Conservation (phyloP, 352 stramenopile species). For the Pythium diclinum region DNA sequence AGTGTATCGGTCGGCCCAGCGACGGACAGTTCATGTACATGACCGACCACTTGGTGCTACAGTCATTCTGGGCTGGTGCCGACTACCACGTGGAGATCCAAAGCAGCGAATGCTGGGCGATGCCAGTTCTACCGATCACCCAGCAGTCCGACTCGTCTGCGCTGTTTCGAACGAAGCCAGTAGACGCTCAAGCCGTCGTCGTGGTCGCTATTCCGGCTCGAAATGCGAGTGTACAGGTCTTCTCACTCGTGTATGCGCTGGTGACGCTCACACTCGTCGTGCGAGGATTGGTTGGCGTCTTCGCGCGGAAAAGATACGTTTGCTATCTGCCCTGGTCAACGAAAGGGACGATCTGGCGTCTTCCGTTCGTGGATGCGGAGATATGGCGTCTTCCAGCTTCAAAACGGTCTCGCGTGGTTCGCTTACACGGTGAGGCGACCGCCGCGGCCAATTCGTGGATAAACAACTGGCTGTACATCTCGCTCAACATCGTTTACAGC, state of each 20-base stretch:
- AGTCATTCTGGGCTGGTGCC: conserved; percentile 20
- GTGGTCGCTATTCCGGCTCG: conserved; percentile 1
- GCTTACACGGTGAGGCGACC: conserved; percentile 44
- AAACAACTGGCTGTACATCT: conserved; percentile 63
- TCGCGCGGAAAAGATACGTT: neutral
- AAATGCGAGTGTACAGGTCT: conserved; percentile 19
- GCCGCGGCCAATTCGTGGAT: conserved; percentile 59
- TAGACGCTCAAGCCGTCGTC: neutral
- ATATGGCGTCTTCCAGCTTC: neutral
- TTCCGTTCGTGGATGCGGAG: neutral
- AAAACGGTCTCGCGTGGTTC: neutral
- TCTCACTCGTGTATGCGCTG: conserved; percentile 23
- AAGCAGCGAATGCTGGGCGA: conserved; percentile 7
- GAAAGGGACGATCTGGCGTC: neutral
- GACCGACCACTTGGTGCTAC: conserved; percentile 19
- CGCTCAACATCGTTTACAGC: conserved; percentile 44
- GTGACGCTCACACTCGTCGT: conserved; percentile 28
- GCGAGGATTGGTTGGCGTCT: conserved; percentile 8
- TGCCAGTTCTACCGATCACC: neutral
- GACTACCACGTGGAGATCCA: conserved; percentile 18
- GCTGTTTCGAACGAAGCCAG: neutral
- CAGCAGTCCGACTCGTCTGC: too few species aligned
- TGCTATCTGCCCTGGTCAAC: neutral
- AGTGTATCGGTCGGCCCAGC: conserved; percentile 13
- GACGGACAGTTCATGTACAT: conserved; percentile 13